phyloP scores from a whole-genome alignment of 148 eudicot species.

The Spergularia bocconei region DNA sequence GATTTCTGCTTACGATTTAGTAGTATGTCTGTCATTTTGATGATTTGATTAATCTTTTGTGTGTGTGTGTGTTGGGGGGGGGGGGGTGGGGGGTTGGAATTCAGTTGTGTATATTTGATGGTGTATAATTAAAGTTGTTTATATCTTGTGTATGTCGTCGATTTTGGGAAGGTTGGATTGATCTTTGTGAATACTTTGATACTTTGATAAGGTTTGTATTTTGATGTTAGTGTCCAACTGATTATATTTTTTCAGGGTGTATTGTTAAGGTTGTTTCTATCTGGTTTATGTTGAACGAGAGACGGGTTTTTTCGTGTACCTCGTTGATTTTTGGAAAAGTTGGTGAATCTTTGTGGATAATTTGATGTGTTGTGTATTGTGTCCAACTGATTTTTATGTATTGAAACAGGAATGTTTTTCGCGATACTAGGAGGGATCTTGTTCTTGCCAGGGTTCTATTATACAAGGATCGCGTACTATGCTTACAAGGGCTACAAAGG shows the following conservation, averaged over 20 bases:
- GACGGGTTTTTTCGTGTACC: not conserved
- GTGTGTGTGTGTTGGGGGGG: no score
- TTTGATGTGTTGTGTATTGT: not conserved
- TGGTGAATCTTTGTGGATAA: not conserved
- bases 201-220: not conserved
- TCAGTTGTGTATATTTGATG: no score
- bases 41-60: not conserved
- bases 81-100: not conserved
- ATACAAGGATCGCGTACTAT: constrained; percentile 94
- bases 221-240: not conserved
- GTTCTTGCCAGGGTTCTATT: constrained; percentile 93
- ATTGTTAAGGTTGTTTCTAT: not conserved
- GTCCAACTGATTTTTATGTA: not conserved
- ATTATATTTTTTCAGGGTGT: not conserved
- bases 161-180: constrained; percentile 8
- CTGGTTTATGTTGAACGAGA: not conserved
- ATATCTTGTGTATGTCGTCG: not conserved
- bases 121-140: not conserved
- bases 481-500: constrained; percentile 98
- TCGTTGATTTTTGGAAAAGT: constrained; percentile 5
- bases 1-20: not conserved
- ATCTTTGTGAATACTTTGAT: not conserved
- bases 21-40: not conserved
- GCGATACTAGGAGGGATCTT: constrained; percentile 75
- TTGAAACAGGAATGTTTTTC: constrained; percentile 70